Evolutionary conservation across 371 early-diverging fungal species (phyloP), one percentile per base, ranked within the genome.

Genomic region (Rhizopus stolonifer): DNA sequence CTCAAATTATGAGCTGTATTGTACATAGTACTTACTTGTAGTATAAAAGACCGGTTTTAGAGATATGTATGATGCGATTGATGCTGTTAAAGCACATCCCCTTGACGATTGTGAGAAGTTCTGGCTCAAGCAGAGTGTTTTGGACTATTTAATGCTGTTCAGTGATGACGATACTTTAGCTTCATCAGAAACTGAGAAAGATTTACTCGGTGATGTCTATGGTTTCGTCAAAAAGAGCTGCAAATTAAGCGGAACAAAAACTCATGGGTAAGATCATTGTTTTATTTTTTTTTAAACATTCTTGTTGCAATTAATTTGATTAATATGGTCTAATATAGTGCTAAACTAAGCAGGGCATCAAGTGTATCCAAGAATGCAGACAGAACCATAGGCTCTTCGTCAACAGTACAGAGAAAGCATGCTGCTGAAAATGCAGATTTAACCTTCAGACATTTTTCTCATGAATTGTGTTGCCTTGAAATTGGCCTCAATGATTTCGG

Each of bases 191-290:
- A 19, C 49, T 23, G 52, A 52, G 22, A 26, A 52, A 44, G 52
- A 52, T 52, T 34, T 52, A n/a, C 43, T 52, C 21, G 52, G 43
- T 22, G 44, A 44, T 19, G 52, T 52, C 42, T 52, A 43, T 32
- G 52, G 52, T n/a, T 52, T 52, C 32, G 43, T 52, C 32, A 52
- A 43, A 52, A 31, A 17, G 22, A 43, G 52, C 43, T 32, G 42
- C 18, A 42, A 32, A 43, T 14, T 50, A 39, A 39, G 50, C 29
- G 17, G 18, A 39, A 39, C 50, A 25, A 50, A 29, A 50, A 40
- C 25, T 23, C 9, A 44, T 5, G 34, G 14, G 49, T 48, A 33
- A 48, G 22, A 23, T 5, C 22, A 51, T 21, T 34, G 21, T 32
- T 4, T 22, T 13, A 46, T 46, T 23, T 46, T 15, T n/a, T 46